These are phyloP conservation scores for Moniliophthora roreri DNA, from an alignment of 1,284 basidiomycete species.

Conservation along the genomic window DNA sequence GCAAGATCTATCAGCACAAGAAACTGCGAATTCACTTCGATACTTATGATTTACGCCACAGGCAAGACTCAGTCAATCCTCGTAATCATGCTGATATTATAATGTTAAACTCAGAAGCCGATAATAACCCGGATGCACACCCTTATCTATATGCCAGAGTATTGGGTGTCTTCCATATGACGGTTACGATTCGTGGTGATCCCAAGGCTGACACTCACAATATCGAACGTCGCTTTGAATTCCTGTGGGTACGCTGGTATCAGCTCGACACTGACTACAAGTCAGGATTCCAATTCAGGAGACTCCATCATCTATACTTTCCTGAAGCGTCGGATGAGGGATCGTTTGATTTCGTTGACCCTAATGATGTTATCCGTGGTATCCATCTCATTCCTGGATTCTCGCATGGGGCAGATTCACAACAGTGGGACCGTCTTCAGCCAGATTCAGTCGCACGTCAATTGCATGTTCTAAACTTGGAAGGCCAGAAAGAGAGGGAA, in stretches of 20 bases:
- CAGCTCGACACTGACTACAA: background rate
- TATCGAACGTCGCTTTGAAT: background rate
- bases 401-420: too few relatives aligned
- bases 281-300: constrained; percentile 15
- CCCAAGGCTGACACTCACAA: background rate
- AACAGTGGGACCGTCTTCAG: too few relatives aligned
- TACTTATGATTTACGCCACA: constrained; percentile 20
- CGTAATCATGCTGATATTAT: constrained; percentile 4
- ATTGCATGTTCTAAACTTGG: too few relatives aligned
- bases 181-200: background rate
- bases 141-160: background rate
- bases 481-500: too few relatives aligned
- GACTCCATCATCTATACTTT: constrained; percentile 22
- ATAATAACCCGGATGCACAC: background rate
- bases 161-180: background rate
- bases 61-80: constrained; percentile 2
- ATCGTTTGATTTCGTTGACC: too few relatives aligned
- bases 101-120: background rate
- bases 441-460: too few relatives aligned
- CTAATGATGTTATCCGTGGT: too few relatives aligned
- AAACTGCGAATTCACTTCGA: constrained; percentile 19
- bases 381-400: too few relatives aligned
- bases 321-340: background rate
- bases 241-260: constrained; percentile 9
- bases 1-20: constrained; percentile 18